Base-by-base conservation (phyloP, 192 early-diverging fungal genomes). In the Piromyces sp. region DNA sequence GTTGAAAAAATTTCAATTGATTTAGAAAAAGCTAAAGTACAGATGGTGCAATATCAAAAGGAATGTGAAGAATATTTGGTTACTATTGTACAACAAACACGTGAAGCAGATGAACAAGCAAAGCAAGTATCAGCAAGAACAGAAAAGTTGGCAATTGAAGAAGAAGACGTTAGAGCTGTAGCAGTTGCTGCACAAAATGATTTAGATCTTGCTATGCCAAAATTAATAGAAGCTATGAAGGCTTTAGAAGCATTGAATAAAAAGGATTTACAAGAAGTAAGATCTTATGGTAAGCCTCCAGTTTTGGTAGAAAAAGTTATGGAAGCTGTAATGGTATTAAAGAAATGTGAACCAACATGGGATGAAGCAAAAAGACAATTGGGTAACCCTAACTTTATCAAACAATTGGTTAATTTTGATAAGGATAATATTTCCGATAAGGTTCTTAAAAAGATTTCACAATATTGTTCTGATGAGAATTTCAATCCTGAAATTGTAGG, bases 11-110 rank as follows among this genome's bases (percentile, higher is more conserved):
- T 91, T 33, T 90, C 89, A 3, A 87, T 90, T 28, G 90, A 91
- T 80, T 83, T 91, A 19, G 90, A 91, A 84, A 88, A 86, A 11
- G 86, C 90, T 29, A 91, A 91, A 81, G 91, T 89, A 81, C 89
- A 91, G 78, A 90, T 91, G 15, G 90, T 89, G 0, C 87, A 86
- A 38, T 91, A 84, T 80, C 90, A 91, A 79, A 91, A 91, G 82
- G 89, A 91, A 81, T 91, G 90, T 82, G 90, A 91, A 82, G 90
- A 91, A 78, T 91, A 90, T 79, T 84, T 91, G 31, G 90, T 91
- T 12, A 84, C 91, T 30, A 91, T 91, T 86, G 90, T 91, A 29
- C 90, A 91, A 84, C 90, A 91, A 80, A 91, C 90, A 83, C 83
- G 90, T 11, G 90, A 91, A 80, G 90, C 90, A 13, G 90, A 91